Evolutionary conservation across 2,329 filamentous ascomycete species (phyloP), one percentile per base, ranked within the genome.

Genomic region (Epichloe gansuensis): DNA sequence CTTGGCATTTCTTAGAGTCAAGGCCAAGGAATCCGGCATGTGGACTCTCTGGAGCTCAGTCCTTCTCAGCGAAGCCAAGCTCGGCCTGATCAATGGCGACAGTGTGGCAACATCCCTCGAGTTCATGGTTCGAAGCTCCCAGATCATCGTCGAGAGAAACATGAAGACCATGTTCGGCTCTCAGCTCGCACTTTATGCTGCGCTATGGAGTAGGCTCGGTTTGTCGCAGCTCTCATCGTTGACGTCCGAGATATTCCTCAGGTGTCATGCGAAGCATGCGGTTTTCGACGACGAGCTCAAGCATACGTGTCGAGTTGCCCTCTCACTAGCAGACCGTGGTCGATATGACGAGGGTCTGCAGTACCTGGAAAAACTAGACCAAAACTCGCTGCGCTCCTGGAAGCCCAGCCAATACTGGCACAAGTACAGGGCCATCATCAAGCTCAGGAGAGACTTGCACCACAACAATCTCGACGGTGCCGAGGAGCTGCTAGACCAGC

Each of bases 21-120:
- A 93, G 65, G 87, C 91, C 2, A 89, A 84, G 61, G 90, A 96
- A 62, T 80, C 81, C 1, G 87, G 87, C 51, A 90, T 93, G 80
- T 93, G 87, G 80, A 82, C 82, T 50, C 71, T 96, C 3, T 81
- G 91, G 70, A 89, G 86, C 62, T 89, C 88, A 2, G 87, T 89
- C 1, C 71, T 95, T 13, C 74, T 95, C 50, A 89, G 85, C 59
- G 90, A 97, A 66, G 88, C 89, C 3, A 94, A 90, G 64, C 71
- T 94, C 42, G 80, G 80, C 21, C 74, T 96, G 52, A 76, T 81
- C 51, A 84, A 82, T 60, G 89, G 89, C 9, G 79, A 81, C 68
- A 76, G 84, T 61, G 64, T 78, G 47, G 72, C 75, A 4, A 72
- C 70, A 6, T 82, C 87, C 1, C 74, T 93, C 50, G 89, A 95